These are phyloP conservation scores for Gleditsia sinensis DNA, from an alignment of 306 rosid species.

Conservation along the genomic window DNA sequence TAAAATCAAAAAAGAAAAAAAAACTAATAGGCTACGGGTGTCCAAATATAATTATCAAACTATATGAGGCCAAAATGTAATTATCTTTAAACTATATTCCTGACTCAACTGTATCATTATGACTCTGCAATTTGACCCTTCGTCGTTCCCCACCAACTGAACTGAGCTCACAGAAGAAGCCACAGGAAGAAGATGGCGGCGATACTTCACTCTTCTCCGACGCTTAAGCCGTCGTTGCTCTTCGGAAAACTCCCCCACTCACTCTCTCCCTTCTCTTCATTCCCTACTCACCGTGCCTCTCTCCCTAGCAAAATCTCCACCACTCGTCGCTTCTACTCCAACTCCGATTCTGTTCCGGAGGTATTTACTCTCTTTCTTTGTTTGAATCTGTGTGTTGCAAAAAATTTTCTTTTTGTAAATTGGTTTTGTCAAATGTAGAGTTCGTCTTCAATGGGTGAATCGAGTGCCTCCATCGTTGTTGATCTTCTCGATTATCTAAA, in stretches of 20 bases:
- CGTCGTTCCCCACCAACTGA: not conserved
- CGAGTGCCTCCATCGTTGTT: constrained; percentile 62
- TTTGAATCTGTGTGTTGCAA: not conserved
- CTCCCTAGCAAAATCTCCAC: constrained; percentile 39
- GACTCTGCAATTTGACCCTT: not conserved
- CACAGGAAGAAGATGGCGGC: constrained; percentile 46
- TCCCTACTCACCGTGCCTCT: not conserved
- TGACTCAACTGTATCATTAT: not conserved
- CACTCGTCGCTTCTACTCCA: constrained; percentile 51
- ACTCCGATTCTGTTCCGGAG: constrained; percentile 44
- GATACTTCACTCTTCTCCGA: constrained; percentile 40
- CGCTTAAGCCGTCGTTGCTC: constrained; percentile 39
- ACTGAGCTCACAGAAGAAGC: not conserved
- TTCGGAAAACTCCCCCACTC: constrained; percentile 24
- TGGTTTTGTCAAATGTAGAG: constrained; percentile 33
- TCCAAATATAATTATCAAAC: not conserved
- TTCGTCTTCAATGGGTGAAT: constrained; percentile 41
- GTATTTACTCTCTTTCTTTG: constrained; percentile 22
- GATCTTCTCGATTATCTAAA: constrained; percentile 83
- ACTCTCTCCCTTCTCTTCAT: not conserved
- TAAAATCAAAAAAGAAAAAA: too few species aligned
- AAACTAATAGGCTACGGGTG: too few species aligned
- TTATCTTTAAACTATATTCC: not conserved
- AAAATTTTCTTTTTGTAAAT: not conserved
- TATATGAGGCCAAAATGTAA: not conserved